These are phyloP conservation scores for Crucibulum laeve DNA, from an alignment of 768 basidiomycete genomes.

Conservation along the genomic window DNA sequence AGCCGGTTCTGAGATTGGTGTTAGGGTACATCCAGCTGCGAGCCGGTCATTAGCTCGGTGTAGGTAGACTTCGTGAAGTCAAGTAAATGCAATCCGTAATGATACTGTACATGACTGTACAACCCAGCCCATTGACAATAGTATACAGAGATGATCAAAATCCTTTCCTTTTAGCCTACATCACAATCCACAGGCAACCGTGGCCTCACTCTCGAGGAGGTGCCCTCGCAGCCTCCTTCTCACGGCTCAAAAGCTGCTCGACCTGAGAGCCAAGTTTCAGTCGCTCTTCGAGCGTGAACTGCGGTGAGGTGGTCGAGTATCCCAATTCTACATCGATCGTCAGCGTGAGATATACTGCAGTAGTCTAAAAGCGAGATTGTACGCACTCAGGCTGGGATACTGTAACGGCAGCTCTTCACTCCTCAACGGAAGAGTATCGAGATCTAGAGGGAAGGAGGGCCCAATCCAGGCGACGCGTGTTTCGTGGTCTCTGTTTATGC, in stretches of 20 bases:
- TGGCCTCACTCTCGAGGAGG: slow-evolving; percentile 30
- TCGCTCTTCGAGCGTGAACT: slow-evolving; percentile 56
- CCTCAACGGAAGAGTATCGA: slow-evolving; percentile 48
- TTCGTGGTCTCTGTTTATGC: slow-evolving; percentile 59
- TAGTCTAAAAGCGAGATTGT: background rate
- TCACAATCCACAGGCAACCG: background rate
- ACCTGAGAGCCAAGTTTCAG: slow-evolving; percentile 56
- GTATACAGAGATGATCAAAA: background rate
- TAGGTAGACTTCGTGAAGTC: too few relatives aligned
- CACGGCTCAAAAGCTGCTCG: slow-evolving; percentile 51
- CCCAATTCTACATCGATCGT: slow-evolving; percentile 55
- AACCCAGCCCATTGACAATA: background rate
- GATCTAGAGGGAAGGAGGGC: slow-evolving; percentile 62
- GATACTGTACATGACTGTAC: too few relatives aligned
- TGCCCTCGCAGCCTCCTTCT: slow-evolving; percentile 68
- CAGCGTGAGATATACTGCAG: background rate
- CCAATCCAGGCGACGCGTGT: slow-evolving; percentile 72
- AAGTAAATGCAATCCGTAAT: too few relatives aligned
- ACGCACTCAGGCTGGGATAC: slow-evolving; percentile 56
- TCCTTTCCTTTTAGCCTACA: background rate
- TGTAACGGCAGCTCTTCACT: slow-evolving; percentile 58
- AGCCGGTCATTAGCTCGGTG: too few relatives aligned
- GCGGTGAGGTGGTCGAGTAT: slow-evolving; percentile 51
- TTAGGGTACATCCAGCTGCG: too few relatives aligned
- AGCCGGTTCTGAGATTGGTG: too few relatives aligned